These are phyloP conservation scores for Fusarium caatingaense DNA, from an alignment of 2,329 filamentous ascomycete species.

Conservation along the genomic window DNA sequence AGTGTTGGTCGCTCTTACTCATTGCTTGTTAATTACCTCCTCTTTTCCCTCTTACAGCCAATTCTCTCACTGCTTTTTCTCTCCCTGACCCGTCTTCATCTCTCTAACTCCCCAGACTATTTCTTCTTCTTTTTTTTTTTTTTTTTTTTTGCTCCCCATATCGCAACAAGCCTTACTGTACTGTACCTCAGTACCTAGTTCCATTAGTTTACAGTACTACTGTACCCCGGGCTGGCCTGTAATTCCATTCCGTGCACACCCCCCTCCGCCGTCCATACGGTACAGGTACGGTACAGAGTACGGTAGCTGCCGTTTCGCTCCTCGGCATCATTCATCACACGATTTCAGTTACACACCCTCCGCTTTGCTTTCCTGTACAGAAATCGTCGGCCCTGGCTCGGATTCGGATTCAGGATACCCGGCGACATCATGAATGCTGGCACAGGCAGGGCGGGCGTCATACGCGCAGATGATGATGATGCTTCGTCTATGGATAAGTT, in stretches of 20 bases:
- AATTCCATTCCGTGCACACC: conserved; percentile 45
- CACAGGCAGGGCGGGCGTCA: conserved; percentile 67
- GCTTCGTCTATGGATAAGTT: conserved; percentile 67
- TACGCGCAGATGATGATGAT: conserved; percentile 64
- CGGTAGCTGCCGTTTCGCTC: conserved; percentile 46
- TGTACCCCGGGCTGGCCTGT: conserved; percentile 36
- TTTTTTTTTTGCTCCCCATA: neutral
- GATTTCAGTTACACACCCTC: conserved; percentile 51
- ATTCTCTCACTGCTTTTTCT: conserved; percentile 2
- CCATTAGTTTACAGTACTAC: conserved; percentile 12
- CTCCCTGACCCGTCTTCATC: neutral
- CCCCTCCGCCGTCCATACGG: conserved; percentile 36
- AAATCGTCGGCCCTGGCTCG: conserved; percentile 44
- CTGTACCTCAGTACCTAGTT: conserved; percentile 4
- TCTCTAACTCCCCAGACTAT: conserved; percentile 1
- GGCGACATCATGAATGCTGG: conserved; percentile 54
- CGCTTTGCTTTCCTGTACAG: conserved; percentile 34
- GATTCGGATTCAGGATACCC: conserved; percentile 42
- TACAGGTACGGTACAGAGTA: neutral
- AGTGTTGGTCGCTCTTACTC: conserved; percentile 5
- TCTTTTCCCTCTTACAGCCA: neutral
- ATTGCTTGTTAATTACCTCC: conserved; percentile 10
- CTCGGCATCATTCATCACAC: conserved; percentile 51
- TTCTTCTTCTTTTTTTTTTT: neutral
- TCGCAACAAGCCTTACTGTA: conserved; percentile 6